These are phyloP conservation scores for Pseudogymnoascus sp. DNA, from an alignment of 2,329 filamentous ascomycete genomes.

Conservation along the genomic window DNA sequence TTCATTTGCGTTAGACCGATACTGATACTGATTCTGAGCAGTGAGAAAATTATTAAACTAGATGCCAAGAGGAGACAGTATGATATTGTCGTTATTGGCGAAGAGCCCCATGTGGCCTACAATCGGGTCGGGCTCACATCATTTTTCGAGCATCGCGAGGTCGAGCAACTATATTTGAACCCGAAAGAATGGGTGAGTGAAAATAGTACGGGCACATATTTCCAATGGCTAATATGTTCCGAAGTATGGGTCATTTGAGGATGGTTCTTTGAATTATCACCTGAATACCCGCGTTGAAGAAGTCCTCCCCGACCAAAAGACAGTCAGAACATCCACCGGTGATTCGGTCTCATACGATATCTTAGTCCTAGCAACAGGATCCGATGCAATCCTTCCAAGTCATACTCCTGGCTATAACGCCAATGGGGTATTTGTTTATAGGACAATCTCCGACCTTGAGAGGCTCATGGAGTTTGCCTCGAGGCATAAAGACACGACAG, in stretches of 20 bases:
- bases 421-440: slow-evolving; percentile 79
- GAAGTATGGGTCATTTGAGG: slow-evolving; percentile 37
- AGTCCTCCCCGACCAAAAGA: slow-evolving; percentile 55
- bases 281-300: slow-evolving; percentile 65
- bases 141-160: slow-evolving; percentile 77
- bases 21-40: slow-evolving; percentile 28
- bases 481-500: slow-evolving; percentile 56
- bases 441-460: slow-evolving; percentile 74
- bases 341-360: slow-evolving; percentile 66
- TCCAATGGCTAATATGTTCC: slow-evolving; percentile 7
- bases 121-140: slow-evolving; percentile 83
- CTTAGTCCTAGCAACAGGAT: slow-evolving; percentile 77
- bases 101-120: slow-evolving; percentile 81
- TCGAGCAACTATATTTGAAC: slow-evolving; percentile 84
- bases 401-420: slow-evolving; percentile 71
- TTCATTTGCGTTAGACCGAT: not conserved
- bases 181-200: slow-evolving; percentile 65
- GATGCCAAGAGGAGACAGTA: slow-evolving; percentile 69
- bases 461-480: slow-evolving; percentile 66
- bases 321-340: slow-evolving; percentile 61
- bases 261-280: slow-evolving; percentile 63
- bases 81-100: slow-evolving; percentile 75
- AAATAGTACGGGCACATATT: not conserved
- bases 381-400: slow-evolving; percentile 61
- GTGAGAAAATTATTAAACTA: slow-evolving; percentile 81